Evolutionary conservation across 2,329 filamentous ascomycete genomes (phyloP), one percentile per base, ranked within the genome.

Genomic region (Penicillium sp.): DNA sequence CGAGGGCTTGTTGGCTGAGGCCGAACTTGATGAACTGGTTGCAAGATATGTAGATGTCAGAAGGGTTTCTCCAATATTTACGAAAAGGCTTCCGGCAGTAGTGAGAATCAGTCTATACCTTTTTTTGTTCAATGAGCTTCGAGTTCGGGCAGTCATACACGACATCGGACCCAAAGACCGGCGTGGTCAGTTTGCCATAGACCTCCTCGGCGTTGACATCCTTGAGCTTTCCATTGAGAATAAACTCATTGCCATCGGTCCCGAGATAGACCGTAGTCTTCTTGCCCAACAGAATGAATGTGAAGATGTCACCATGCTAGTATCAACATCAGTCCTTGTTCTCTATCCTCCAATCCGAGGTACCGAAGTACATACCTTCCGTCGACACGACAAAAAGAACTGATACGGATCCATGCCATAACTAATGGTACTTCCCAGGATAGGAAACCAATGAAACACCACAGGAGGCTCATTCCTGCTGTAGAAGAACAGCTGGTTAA

Each of bases 61-160:
- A 10, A 30, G 14, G 4, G 28, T 1, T 19, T 33, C 8, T 14
- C n/a, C 13, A 3, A 4, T 22, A 6, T 14, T 16, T 16, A 1
- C 5, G 7, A 14, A n/a, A n/a, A 14, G 14, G 7, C 4, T 22
- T 22, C 19, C 19, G 7, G 0, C 14, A 28, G 10, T 37, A 25
- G 8, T 4, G n/a, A 3, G 6, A 16, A 13, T 1, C 8, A 35
- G 14, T 22, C 10, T 14, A 25, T 57, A 91, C 89, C 85, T 95
- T 95, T 83, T 96, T 96, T 83, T 96, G 92, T 81, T 96, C 92
- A 91, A 96, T 96, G 72, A 96, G 85, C 81, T 96, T 96, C 58
- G 91, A 84, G 72, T 96, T 96, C 35, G 92, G 91, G 78, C 92
- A 96, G 76, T 96, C 92, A 73, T 96, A 96, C 45, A 96, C 90